A percentile compares a stretch with the other conserved stretches of the same genome.
phyloP scores from a whole-genome alignment of 2,329 filamentous ascomycete genomes.

The Penicillium sp. region DNA sequence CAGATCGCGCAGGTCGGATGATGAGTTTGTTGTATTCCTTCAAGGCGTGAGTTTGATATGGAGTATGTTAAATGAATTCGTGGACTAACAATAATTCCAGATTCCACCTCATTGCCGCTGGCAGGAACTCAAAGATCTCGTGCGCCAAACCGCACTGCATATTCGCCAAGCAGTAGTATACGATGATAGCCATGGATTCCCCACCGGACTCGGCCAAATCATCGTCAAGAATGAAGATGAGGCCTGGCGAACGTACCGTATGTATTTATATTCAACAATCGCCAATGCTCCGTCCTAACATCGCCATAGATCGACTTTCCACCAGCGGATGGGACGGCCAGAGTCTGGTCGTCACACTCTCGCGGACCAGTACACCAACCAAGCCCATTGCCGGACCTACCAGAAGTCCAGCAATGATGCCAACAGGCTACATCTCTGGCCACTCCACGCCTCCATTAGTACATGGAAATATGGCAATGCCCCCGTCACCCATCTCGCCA shows the following conservation, averaged over 20 bases:
- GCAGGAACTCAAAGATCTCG: constrained; percentile 48
- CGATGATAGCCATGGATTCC: constrained; percentile 44
- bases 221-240: constrained; percentile 48
- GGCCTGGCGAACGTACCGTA: constrained; percentile 47
- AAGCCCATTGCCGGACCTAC: constrained; percentile 45
- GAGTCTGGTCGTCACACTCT: constrained; percentile 44
- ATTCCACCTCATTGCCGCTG: constrained; percentile 46
- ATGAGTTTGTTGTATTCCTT: constrained; percentile 48
- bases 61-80: constrained; percentile 1
- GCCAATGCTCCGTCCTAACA: constrained; percentile 13
- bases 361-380: constrained; percentile 43
- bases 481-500: constrained; percentile 38
- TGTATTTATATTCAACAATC: constrained; percentile 9
- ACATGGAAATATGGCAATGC: constrained; percentile 30
- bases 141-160: constrained; percentile 46
- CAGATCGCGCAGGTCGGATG: constrained; percentile 37
- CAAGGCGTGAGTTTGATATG: constrained; percentile 38
- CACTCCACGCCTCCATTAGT: constrained; percentile 37
- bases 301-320: constrained; percentile 39
- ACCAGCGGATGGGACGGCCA: constrained; percentile 47
- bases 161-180: constrained; percentile 48
- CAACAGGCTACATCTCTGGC: constrained; percentile 30
- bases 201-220: constrained; percentile 46
- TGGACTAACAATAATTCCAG: constrained; percentile 25
- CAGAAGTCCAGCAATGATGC: constrained; percentile 36